Evolutionary conservation across 73 alveolate species (phyloP), one percentile per base, ranked within the genome.

Genomic region (Effrenium voratum): DNA sequence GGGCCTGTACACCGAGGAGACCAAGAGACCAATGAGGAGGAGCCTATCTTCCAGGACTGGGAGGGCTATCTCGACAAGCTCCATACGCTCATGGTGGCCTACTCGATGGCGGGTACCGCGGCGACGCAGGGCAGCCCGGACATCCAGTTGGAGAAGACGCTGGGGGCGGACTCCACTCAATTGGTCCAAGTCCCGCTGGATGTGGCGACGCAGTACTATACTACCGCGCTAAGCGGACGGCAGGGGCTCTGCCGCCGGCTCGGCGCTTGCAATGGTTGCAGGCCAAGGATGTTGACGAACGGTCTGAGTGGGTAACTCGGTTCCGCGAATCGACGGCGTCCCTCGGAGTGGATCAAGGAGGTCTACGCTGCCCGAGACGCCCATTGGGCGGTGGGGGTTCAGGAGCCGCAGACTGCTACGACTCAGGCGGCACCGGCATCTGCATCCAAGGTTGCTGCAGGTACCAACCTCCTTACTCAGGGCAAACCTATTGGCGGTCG

Each of bases 271-370:
- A 28, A 4, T 80, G 91, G 91, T 70, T 80, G 46, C 45, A 44
- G 46, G 47, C 66, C 2, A 41, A 70, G 47, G 91, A 80, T 50
- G 72, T n/a, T 10, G 91, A 80, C n/a, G 91, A 80, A 28, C 66
- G 91, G 8, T 13, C 46, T 26, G 91, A 80, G 91, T 80, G 91
- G 91, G 70, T 46, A 24, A 15, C 91, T 46, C 43, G 38, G 70
- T 79, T 79, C 52, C 66, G 91, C 13, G 91, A 79, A n/a, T 34
- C 63, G 30, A 46, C 91, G n/a, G 28, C n/a, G 44, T 1, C 91
- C 47, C 52, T 80, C 32, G 91, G 91, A 26, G 8, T 4, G 43
- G 5, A 32, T 80, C 46, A 43, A 80, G 28, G 72, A 80, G 46
- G 70, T 80, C 44, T 43, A 16, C n/a, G 72, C 32, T 1, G 68